A percentile compares a stretch with the other conserved stretches of the same genome.
Evolutionary conservation across 257 asterid genomes (phyloP).

Genomic region (Lavandula angustifolia): DNA sequence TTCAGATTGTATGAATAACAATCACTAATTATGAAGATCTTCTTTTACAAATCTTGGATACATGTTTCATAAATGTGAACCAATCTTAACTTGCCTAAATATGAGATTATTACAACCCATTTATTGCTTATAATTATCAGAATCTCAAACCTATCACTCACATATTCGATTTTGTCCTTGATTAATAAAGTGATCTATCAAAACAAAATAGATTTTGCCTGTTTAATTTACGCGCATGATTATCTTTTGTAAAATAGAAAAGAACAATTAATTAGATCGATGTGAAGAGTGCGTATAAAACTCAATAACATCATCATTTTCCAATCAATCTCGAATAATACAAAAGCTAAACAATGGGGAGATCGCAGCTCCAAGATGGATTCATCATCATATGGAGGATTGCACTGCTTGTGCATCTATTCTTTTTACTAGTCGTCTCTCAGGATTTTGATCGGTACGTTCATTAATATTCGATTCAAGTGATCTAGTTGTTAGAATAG

Average conservation of each 20-base stretch:
- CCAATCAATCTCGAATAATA: not conserved
- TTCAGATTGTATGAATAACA: no score
- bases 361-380: not conserved
- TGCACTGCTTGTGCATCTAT: not conserved
- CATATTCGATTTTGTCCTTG: not conserved
- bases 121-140: not conserved
- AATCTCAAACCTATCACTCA: not conserved
- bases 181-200: not conserved
- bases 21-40: not conserved
- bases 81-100: not conserved
- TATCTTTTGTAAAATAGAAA: not conserved
- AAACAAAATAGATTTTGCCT: not conserved
- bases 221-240: not conserved
- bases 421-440: not conserved
- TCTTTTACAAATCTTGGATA: not conserved
- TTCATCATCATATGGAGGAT: not conserved
- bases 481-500: not conserved
- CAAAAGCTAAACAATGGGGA: not conserved
- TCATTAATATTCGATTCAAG: not conserved
- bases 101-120: slow-evolving; percentile 4
- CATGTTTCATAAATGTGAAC: not conserved
- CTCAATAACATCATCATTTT: not conserved
- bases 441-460: not conserved
- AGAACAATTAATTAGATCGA: not conserved
- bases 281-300: not conserved